A percentile compares a stretch with the other conserved stretches of the same genome.
Evolutionary conservation across 2,329 filamentous ascomycete species (phyloP).

Genomic region (Cordyceps javanica): DNA sequence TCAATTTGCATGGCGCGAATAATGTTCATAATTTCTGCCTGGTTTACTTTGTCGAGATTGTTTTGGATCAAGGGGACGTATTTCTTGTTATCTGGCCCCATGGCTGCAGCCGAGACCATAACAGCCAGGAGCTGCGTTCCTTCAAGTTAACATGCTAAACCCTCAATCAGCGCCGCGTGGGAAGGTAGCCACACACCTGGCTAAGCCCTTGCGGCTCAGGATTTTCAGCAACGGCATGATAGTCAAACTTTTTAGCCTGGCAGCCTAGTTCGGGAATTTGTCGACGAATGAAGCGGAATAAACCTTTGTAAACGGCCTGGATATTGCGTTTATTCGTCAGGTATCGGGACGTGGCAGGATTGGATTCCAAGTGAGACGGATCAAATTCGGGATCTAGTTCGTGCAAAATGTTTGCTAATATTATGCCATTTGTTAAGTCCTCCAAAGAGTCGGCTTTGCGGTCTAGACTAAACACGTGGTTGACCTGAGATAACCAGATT

Average conservation of each 20-base stretch:
- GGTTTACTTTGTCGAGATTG: constrained; percentile 35
- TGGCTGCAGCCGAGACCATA: constrained; percentile 54
- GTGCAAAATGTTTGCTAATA: constrained; percentile 50
- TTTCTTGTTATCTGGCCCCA: constrained; percentile 48
- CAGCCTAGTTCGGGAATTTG: constrained; percentile 45
- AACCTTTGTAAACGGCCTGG: constrained; percentile 47
- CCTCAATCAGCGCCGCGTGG: not conserved
- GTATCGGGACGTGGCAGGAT: constrained; percentile 36
- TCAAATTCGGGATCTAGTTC: constrained; percentile 54
- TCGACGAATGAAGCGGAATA: constrained; percentile 50
- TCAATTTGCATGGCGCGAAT: constrained; percentile 37
- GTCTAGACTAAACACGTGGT: constrained; percentile 38
- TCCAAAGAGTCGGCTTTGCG: constrained; percentile 42
- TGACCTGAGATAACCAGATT: constrained; percentile 21
- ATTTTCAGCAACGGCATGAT: constrained; percentile 52
- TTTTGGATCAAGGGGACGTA: constrained; percentile 44
- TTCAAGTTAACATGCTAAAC: constrained; percentile 19
- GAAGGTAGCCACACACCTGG: constrained; percentile 31
- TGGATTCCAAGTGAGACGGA: constrained; percentile 45
- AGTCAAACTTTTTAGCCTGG: constrained; percentile 47
- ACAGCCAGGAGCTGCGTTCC: constrained; percentile 53
- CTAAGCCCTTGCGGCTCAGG: constrained; percentile 48
- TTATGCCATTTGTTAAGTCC: constrained; percentile 46
- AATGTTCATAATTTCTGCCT: constrained; percentile 40
- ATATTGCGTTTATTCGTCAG: constrained; percentile 46